Conservation (phyloP, 2,329 filamentous ascomycete species). For the Neopestalotiopsis rosae region DNA sequence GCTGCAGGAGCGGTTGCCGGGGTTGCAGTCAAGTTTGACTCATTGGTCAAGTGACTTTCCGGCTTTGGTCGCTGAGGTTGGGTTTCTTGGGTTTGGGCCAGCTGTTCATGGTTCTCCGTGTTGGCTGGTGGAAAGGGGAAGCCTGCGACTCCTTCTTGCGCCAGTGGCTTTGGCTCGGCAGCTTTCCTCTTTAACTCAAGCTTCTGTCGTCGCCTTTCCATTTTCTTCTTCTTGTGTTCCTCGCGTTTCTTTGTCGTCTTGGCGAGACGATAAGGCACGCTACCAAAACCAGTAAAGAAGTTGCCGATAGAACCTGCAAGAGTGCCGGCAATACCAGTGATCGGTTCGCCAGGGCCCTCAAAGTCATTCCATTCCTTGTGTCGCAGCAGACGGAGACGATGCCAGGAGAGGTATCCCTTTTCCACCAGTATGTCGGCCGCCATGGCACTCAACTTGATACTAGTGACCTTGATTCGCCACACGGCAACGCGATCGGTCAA, state of each 20-base stretch:
- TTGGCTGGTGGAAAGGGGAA: conserved; percentile 27
- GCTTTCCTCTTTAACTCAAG: conserved; percentile 25
- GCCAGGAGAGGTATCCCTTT: conserved; percentile 66
- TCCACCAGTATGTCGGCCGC: conserved; percentile 70
- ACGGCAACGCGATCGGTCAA: conserved; percentile 66
- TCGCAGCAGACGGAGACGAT: conserved; percentile 65
- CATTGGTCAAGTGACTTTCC: conserved; percentile 17
- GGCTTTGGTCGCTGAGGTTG: conserved; percentile 8
- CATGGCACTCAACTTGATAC: conserved; percentile 64
- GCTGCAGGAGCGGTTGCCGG: conserved; percentile 35
- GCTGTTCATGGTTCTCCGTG: conserved; percentile 12
- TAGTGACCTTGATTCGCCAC: conserved; percentile 69
- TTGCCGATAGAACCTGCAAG: conserved; percentile 63
- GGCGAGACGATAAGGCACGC: conserved; percentile 66
- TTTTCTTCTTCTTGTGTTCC: conserved; percentile 53
- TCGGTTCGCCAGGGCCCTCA: conserved; percentile 74
- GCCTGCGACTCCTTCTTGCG: conserved; percentile 18
- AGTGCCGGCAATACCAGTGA: conserved; percentile 69
- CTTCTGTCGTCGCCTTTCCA: conserved; percentile 34
- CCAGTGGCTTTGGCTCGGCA: conserved; percentile 23
- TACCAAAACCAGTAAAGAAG: conserved; percentile 66
- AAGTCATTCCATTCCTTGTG: conserved; percentile 80
- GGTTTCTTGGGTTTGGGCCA: conserved; percentile 3
- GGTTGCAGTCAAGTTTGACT: conserved; percentile 28
- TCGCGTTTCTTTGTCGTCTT: conserved; percentile 62